Percentiles rank a stretch among this genome's conserved stretches.
Evolutionary conservation across 2,329 filamentous ascomycete species (phyloP).

Genomic region (Chaetomiaceae sp.): DNA sequence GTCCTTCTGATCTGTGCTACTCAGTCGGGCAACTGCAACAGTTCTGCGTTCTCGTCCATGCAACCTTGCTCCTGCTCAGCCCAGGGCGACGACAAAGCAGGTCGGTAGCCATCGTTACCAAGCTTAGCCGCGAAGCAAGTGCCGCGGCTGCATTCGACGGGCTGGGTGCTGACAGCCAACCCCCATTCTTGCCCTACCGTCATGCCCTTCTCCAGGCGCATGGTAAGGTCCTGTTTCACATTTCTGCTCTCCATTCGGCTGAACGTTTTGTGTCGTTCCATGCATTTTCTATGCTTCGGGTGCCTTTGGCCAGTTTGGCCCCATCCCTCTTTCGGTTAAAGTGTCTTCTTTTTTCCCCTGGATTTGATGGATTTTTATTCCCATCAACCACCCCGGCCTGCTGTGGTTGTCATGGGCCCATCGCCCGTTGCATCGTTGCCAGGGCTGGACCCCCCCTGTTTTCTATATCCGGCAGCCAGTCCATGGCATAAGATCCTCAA

Average conservation of each 20-base stretch:
- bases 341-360: slow-evolving; percentile 3
- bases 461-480: slow-evolving; percentile 48
- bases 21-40: not conserved
- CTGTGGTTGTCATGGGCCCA: slow-evolving; percentile 32
- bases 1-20: too few relatives aligned
- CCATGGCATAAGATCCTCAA: slow-evolving; percentile 57
- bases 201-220: slow-evolving; percentile 39
- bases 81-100: slow-evolving; percentile 5
- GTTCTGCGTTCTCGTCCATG: not conserved
- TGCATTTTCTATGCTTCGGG: slow-evolving; percentile 36
- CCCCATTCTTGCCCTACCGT: slow-evolving; percentile 35
- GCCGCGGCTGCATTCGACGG: slow-evolving; percentile 23
- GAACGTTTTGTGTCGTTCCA: slow-evolving; percentile 39
- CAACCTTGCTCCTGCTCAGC: slow-evolving; percentile 10
- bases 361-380: slow-evolving; percentile 31
- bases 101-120: slow-evolving; percentile 17
- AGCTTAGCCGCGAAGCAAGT: slow-evolving; percentile 24
- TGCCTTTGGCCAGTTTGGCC: slow-evolving; percentile 28
- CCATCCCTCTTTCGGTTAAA: slow-evolving; percentile 31
- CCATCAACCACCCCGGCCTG: slow-evolving; percentile 32
- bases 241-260: slow-evolving; percentile 37
- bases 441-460: slow-evolving; percentile 40
- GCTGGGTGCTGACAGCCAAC: slow-evolving; percentile 19
- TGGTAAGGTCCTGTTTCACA: slow-evolving; percentile 43
- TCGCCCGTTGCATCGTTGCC: slow-evolving; percentile 38